Conservation (phyloP, 345 rosid genomes). For the Draba incana region DNA sequence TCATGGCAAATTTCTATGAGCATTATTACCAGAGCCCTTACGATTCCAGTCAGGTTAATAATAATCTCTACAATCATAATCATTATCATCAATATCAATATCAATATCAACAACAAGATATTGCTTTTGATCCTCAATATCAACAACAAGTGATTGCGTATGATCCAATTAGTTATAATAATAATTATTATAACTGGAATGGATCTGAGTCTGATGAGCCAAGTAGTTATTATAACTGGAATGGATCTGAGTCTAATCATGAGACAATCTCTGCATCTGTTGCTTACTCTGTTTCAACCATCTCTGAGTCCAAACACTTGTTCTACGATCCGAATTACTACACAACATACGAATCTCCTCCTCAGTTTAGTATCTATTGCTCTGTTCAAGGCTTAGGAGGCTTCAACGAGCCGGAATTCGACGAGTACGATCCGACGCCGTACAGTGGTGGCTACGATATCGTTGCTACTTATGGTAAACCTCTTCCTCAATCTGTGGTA, state of each 20-base stretch:
- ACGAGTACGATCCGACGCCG: constrained; percentile 80
- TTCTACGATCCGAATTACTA: constrained; percentile 39
- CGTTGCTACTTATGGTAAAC: constrained; percentile 61
- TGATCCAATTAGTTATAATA: constrained; percentile 25
- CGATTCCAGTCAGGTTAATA: constrained; percentile 25
- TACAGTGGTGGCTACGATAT: constrained; percentile 73
- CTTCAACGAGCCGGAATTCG: constrained; percentile 56
- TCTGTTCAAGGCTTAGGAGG: constrained; percentile 48
- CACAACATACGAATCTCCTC: constrained; percentile 33
- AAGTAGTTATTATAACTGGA: constrained; percentile 27
- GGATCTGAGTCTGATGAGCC: constrained; percentile 33
- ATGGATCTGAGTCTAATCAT: constrained; percentile 21
- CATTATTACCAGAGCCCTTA: constrained; percentile 34
- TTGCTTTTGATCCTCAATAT: constrained; percentile 7
- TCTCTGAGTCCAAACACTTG: constrained; percentile 47
- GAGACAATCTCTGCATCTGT: constrained; percentile 35
- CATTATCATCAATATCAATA: constrained; percentile 9
- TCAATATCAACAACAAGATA: constrained; percentile 4
- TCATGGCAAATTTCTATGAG: constrained; percentile 35
- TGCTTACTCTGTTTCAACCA: constrained; percentile 54
- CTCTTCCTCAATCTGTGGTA: constrained; percentile 61
- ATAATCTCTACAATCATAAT: constrained; percentile 30
- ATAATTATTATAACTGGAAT: constrained; percentile 32
- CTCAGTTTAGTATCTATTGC: constrained; percentile 50
- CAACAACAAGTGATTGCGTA: not conserved